Conservation (phyloP, 495 filamentous ascomycete species). For the Massariosphaeria phaeospora region DNA sequence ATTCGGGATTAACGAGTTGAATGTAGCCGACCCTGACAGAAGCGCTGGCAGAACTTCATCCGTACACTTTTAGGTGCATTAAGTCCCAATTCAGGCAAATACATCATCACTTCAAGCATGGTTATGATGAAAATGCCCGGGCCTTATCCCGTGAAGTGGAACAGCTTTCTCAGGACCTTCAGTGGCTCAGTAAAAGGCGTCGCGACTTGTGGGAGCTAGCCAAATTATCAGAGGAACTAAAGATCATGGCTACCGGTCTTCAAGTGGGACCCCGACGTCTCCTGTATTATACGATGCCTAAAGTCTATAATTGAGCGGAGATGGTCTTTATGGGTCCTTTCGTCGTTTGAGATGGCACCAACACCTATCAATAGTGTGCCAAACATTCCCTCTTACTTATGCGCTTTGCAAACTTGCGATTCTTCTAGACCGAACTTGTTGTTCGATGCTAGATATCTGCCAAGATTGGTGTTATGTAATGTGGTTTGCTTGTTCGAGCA, state of each 20-base stretch:
- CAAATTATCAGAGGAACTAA: conserved; percentile 1
- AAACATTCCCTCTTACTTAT: too few relatives aligned
- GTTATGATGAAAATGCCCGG: not conserved
- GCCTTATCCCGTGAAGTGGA: not conserved
- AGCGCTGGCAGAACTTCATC: not conserved
- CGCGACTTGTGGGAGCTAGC: not conserved
- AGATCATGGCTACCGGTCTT: conserved; percentile 3
- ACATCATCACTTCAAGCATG: not conserved
- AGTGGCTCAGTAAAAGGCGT: not conserved
- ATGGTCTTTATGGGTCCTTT: too few relatives aligned
- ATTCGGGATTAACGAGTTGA: not conserved
- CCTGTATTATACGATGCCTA: conserved; percentile 6
- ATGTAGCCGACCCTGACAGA: not conserved
- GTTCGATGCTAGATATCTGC: too few relatives aligned
- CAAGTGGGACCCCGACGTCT: conserved; percentile 1
- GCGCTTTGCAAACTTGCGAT: too few relatives aligned
- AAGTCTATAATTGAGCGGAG: too few relatives aligned
- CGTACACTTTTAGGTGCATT: not conserved
- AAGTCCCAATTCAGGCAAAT: not conserved
- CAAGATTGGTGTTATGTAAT: not conserved
- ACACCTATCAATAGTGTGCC: too few relatives aligned
- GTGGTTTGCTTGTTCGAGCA: not conserved
- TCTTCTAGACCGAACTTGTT: too few relatives aligned
- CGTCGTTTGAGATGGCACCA: too few relatives aligned
- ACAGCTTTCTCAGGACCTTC: not conserved